Base-by-base conservation (phyloP, 2,329 filamentous ascomycete genomes). In the Paecilomyces sp. region DNA sequence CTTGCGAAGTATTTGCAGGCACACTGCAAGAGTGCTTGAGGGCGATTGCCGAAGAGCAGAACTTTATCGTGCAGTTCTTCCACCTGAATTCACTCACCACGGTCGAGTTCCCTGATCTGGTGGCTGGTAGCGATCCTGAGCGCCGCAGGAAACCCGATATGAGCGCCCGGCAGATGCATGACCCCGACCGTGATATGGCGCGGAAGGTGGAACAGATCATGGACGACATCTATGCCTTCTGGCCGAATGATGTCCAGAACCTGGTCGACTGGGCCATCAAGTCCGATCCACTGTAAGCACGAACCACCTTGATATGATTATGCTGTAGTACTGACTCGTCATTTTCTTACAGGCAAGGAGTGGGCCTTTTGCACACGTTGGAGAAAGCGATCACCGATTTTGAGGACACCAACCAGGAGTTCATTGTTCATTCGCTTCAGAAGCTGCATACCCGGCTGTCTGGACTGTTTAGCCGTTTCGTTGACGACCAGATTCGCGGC, bases 21-120 rank as follows among this genome's bases (percentile, higher is more conserved):
- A 86, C 91, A 12, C 77, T 97, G 62, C 89, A 94, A 60, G 91
- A 97, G 68, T 85, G 94, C 64, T 78, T 92, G 53, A 90, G 89
- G 5, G 82, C 96, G 59, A 87, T 97, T 60, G 88, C 91, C 66
- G 92, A 93, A 73, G 94, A 99, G 75, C 93, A 99, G 73, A 97
- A 97, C 71, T 99, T 97, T 71, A 81, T 97, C 55, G 87, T 96
- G n/a, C 91, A 96, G 66, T 94, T 97, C 74, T 97, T 97, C 82
- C 93, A 97, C 67, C 86, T 94, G 28, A 90, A 89, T n/a, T 95
- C 91, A 1, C 81, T 93, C 30, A 88, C 92, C 67, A 88, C 86
- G 36, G 77, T 84, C 15, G 92, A 97, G 70, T 97, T 97, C 70
- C 83, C 89, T 1, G 94, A 97, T 64, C 83, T 88, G 2, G 88